Base-by-base conservation (phyloP, 2,329 filamentous ascomycete genomes). In the Phialophora expanda region DNA sequence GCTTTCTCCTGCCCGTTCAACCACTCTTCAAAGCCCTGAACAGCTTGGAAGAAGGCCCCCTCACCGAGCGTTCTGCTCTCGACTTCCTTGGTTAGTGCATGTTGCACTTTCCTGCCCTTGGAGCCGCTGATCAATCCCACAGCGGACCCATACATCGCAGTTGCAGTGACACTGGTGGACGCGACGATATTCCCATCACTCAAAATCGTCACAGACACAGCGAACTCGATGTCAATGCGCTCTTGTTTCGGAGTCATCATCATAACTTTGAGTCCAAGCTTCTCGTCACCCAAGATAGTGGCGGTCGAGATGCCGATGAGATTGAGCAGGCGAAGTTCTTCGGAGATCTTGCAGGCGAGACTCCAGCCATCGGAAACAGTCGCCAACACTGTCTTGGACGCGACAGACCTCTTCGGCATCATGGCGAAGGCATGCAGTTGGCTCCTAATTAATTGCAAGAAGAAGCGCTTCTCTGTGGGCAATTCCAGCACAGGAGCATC, bases 341-440 rank as follows among this genome's bases (percentile, higher is more conserved):
- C 76, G 58, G 80, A 77, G 7, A 82, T 72, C 4, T 72, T 75
- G 53, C 74, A 73, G 2, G 76, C 75, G 48, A 76, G 73, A 66
- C 79, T 74, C 80, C 80, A 82, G n/a, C 78, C 78, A 51, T 74
- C 67, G 8, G 79, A 78, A 20, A 82, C 74, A 58, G 79, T 78
- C 26, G 65, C 70, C n/a, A 82, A 74, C 24, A 82, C 71, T 26
- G 77, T 71, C 61, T 76, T 80, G 0, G 79, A 73, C 5, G 76
- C 66, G 17, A 75, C 70, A 4, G 73, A 74, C 38, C 77, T 73
- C 64, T 77, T 79, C 11, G 74, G 69, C 58, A 80, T 75, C 17
- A 73, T 74, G 2, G 76, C 66, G 26, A 80, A 69, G 11, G 63
- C 69, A 26, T 73, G 71, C 11, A 74, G 66, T 46, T 80, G 75